Evolutionary conservation across 2,329 filamentous ascomycete genomes (phyloP).

Genomic region (Colletotrichum coccodes): DNA sequence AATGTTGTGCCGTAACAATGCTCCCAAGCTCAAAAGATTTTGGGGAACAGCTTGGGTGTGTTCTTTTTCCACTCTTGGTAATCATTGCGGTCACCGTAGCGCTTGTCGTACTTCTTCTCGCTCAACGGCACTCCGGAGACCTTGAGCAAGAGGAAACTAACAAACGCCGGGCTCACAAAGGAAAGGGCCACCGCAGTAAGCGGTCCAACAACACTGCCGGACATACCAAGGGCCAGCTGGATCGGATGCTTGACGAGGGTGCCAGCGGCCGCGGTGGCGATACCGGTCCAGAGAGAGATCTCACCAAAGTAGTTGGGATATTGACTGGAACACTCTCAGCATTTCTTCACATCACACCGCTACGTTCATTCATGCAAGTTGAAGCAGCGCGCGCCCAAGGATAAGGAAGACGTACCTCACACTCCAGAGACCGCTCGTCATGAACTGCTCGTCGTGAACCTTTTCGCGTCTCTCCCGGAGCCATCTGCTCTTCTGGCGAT

Average conservation of each 20-base stretch:
- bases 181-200: slow-evolving; percentile 53
- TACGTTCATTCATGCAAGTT: neutral
- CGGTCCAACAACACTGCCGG: slow-evolving; percentile 47
- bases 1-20: neutral
- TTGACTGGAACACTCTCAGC: slow-evolving; percentile 45
- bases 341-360: neutral
- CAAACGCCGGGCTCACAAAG: slow-evolving; percentile 71
- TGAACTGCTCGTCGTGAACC: slow-evolving; percentile 73
- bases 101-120: slow-evolving; percentile 75
- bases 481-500: slow-evolving; percentile 73
- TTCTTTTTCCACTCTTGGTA: slow-evolving; percentile 76
- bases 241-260: slow-evolving; percentile 64
- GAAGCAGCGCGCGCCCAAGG: neutral
- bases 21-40: slow-evolving; percentile 52
- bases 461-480: slow-evolving; percentile 69
- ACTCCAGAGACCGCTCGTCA: slow-evolving; percentile 71
- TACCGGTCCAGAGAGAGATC: slow-evolving; percentile 74
- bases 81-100: slow-evolving; percentile 70
- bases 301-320: slow-evolving; percentile 82
- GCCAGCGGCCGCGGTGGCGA: slow-evolving; percentile 68
- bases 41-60: slow-evolving; percentile 73
- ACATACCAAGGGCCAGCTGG: slow-evolving; percentile 66
- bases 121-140: slow-evolving; percentile 73
- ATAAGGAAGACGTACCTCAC: slow-evolving; percentile 52
- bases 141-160: slow-evolving; percentile 70